A percentile compares a stretch with the other conserved stretches of the same genome.
phyloP scores from a whole-genome alignment of 2,329 filamentous ascomycete species.

The Talaromyces sp. region DNA sequence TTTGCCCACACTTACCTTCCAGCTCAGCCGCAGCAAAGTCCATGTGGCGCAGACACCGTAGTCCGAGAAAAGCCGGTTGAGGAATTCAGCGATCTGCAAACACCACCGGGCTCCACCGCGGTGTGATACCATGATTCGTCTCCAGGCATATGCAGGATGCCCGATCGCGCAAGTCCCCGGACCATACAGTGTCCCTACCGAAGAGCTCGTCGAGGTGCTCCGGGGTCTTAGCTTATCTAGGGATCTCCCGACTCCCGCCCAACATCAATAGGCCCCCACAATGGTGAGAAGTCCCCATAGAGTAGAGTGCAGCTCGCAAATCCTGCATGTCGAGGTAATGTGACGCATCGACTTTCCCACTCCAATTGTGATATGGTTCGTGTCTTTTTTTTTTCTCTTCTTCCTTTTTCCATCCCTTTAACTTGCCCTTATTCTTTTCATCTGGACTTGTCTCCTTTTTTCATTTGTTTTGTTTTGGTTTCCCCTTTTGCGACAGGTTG shows the following conservation, averaged over 20 bases:
- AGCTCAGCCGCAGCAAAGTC: slow-evolving; percentile 15
- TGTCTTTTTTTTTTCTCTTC: background rate
- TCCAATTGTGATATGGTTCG: slow-evolving; percentile 3
- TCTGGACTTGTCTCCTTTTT: background rate
- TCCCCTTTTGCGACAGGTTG: background rate
- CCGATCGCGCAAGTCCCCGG: slow-evolving; percentile 9
- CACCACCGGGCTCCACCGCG: background rate
- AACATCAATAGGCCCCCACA: slow-evolving; percentile 4
- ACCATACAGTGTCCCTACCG: background rate
- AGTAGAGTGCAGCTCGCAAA: slow-evolving; percentile 8
- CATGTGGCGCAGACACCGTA: slow-evolving; percentile 19
- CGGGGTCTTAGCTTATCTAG: slow-evolving; percentile 1
- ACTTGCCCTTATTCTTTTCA: background rate
- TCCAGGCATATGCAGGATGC: slow-evolving; percentile 12
- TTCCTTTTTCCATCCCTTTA: background rate
- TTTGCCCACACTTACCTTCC: too few species aligned
- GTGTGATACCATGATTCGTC: slow-evolving; percentile 9
- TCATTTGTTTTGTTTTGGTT: background rate
- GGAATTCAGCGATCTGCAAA: slow-evolving; percentile 17
- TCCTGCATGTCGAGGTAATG: slow-evolving; percentile 19
- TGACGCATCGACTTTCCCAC: slow-evolving; percentile 15
- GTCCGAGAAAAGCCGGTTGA: slow-evolving; percentile 14
- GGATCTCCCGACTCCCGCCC: slow-evolving; percentile 1
- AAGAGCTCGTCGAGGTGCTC: background rate
- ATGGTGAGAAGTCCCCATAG: slow-evolving; percentile 2